These are phyloP conservation scores for Galeopsis tetrahit DNA, from an alignment of 257 asterid species.

Conservation along the genomic window DNA sequence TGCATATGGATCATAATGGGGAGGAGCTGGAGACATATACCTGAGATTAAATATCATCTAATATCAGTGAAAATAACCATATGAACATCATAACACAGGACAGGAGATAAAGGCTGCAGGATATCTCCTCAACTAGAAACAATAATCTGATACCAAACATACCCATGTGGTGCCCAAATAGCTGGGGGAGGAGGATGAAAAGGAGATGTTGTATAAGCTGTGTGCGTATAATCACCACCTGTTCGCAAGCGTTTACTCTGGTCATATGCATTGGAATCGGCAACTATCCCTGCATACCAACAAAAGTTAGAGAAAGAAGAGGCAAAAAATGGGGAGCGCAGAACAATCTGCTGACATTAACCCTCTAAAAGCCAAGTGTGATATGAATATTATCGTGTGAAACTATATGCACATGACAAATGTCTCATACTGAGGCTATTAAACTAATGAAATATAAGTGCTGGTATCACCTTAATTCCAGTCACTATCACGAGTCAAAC, in stretches of 20 bases:
- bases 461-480: neutral
- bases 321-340: neutral
- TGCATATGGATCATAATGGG: slow-evolving; percentile 93
- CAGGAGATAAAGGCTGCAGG: slow-evolving; percentile 17
- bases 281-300: slow-evolving; percentile 61
- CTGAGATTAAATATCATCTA: slow-evolving; percentile 47
- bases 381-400: neutral
- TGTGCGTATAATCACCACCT: slow-evolving; percentile 90
- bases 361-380: neutral
- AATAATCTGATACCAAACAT: slow-evolving; percentile 18
- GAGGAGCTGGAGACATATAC: slow-evolving; percentile 92
- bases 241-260: slow-evolving; percentile 97
- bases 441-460: neutral
- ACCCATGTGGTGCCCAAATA: slow-evolving; percentile 98
- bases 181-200: slow-evolving; percentile 94
- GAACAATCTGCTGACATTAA: neutral
- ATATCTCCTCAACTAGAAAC: neutral
- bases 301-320: neutral
- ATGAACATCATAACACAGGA: slow-evolving; percentile 8
- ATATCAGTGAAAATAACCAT: slow-evolving; percentile 24
- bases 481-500: slow-evolving; percentile 6
- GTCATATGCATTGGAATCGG: slow-evolving; percentile 83
- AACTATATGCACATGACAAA: neutral
- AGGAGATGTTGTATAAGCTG: slow-evolving; percentile 90
- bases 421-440: neutral